phyloP scores from a whole-genome alignment of 1,139 yeast genomes.

The Arxiozyma bovina region DNA sequence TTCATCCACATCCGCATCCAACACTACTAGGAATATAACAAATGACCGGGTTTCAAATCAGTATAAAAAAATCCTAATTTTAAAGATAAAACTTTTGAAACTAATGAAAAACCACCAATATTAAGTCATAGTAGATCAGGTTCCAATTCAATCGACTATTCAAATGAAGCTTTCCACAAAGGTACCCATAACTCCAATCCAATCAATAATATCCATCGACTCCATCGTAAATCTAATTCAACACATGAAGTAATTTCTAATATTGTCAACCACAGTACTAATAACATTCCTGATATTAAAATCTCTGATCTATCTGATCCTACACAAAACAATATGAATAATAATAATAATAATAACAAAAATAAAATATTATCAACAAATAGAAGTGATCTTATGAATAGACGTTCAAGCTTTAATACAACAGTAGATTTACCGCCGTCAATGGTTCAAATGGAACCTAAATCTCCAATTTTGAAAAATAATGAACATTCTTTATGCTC shows the following conservation, averaged over 20 bases:
- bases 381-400: slow-evolving; percentile 6
- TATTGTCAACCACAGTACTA: not conserved
- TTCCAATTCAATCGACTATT: not conserved
- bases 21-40: not conserved
- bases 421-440: slow-evolving; percentile 48
- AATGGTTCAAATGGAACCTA: slow-evolving; percentile 59
- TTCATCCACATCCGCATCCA: not conserved
- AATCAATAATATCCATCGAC: slow-evolving; percentile 1
- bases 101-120: not conserved
- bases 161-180: slow-evolving; percentile 4
- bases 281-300: slow-evolving; percentile 3
- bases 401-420: slow-evolving; percentile 20
- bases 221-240: slow-evolving; percentile 8
- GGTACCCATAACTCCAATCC: slow-evolving; percentile 6
- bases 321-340: not conserved
- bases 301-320: not conserved
- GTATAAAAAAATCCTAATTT: not conserved
- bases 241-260: not conserved
- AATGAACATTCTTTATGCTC: slow-evolving; percentile 23
- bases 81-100: not conserved
- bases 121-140: not conserved
- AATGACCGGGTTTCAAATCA: not conserved
- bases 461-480: slow-evolving; percentile 51
- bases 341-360: not conserved
- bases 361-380: not conserved